Conservation (phyloP, 2,329 filamentous ascomycete genomes). For the Colletotrichum lini region DNA sequence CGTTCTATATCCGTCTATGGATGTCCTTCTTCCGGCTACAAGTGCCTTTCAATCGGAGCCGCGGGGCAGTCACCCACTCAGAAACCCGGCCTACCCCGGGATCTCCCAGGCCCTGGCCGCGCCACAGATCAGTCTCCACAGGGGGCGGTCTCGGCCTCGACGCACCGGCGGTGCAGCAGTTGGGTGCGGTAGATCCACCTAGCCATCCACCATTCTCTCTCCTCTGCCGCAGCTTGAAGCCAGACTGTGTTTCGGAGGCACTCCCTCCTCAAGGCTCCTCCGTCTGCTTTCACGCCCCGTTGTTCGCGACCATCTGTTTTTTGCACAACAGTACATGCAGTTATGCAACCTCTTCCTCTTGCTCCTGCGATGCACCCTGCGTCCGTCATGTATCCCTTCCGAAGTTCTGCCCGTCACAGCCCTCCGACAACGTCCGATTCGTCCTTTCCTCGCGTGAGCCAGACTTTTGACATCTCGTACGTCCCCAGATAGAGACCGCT, state of each 20-base stretch:
- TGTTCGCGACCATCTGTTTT: neutral
- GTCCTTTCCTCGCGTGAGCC: slow-evolving; percentile 64
- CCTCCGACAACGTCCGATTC: slow-evolving; percentile 55
- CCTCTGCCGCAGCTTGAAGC: slow-evolving; percentile 15
- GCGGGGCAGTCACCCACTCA: neutral
- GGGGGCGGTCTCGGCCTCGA: slow-evolving; percentile 15
- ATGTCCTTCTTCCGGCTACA: neutral
- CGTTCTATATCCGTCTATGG: neutral
- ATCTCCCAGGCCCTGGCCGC: slow-evolving; percentile 18
- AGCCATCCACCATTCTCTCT: neutral
- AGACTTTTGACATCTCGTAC: slow-evolving; percentile 85
- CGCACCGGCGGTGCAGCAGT: neutral
- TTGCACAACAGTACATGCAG: slow-evolving; percentile 8
- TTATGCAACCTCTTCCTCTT: slow-evolving; percentile 16
- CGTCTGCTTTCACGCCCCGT: neutral
- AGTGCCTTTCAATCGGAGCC: neutral
- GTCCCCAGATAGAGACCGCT: slow-evolving; percentile 88
- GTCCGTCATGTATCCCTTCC: slow-evolving; percentile 6
- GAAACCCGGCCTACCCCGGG: slow-evolving; percentile 33
- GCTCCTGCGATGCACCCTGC: slow-evolving; percentile 18
- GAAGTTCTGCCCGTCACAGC: slow-evolving; percentile 44
- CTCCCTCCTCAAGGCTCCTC: slow-evolving; percentile 9
- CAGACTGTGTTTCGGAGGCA: slow-evolving; percentile 27
- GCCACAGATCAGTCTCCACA: slow-evolving; percentile 22
- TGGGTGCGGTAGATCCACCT: slow-evolving; percentile 2